Base-by-base conservation (phyloP, 345 rosid genomes). In the Cardamine occulta region DNA sequence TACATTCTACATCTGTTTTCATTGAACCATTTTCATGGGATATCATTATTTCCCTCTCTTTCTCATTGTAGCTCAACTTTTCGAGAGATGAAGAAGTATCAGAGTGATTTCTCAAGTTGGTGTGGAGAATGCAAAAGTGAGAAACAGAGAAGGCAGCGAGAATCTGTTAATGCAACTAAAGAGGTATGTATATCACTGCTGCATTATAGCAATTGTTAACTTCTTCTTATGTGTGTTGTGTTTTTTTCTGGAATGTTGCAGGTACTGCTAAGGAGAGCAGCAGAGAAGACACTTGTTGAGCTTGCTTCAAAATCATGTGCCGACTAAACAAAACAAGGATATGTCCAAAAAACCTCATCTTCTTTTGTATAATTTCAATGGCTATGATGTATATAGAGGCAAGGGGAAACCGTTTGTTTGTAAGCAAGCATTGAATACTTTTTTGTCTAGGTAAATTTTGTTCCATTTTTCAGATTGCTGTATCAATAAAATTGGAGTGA, bases 1-100 rank as follows among this genome's bases (percentile, higher is more conserved):
- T 31, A 31, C 32, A 31, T 23, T 17, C 6, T 23, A 21, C 10
- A 47, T 17, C 9, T 47, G 23, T 58, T 35, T 35, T 66, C 54
- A 28, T 6, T 31, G 32, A 31, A 31, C 32, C 32, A 31, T 31
- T 31, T 31, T 31, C 32, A 31, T 31, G 32, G 32, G 32, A 31
- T 31, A 31, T 31, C 32, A 31, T 29, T 49, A 35, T 37, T 12
- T 56, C 45, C 67, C 0, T 73, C 15, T 45, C 17, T 39, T 48
- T 71, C 45, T 35, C 62, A 39, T 51, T 68, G 52, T 82, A 96
- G 99, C 74, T 93, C 97, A 2, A 84, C 82, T 47, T 93, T 88
- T 68, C 83, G 96, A 68, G 99, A 95, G 85, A 75, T 89, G 83
- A 95, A 81, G 82, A 90, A 85, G 71, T 95, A 89, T 81, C 91